Conservation (phyloP, 2,329 filamentous ascomycete genomes). For the Exophiala sideris region DNA sequence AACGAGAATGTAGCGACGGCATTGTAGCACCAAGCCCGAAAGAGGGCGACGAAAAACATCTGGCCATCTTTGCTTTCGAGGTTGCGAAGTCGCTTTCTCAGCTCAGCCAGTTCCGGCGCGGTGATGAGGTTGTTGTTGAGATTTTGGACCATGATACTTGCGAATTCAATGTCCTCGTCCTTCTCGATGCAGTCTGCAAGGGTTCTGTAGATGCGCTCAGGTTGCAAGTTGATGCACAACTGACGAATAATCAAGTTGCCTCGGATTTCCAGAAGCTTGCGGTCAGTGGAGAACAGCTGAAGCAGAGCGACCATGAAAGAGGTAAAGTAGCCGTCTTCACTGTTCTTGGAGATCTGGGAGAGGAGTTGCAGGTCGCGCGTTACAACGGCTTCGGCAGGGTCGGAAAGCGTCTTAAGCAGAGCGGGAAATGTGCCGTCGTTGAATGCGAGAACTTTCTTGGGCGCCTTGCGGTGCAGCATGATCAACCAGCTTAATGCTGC, state of each 20-base stretch:
- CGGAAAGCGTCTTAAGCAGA: conserved; percentile 90
- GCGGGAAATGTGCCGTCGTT: conserved; percentile 97
- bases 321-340: conserved; percentile 94
- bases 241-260: conserved; percentile 97
- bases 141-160: conserved; percentile 99
- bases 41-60: conserved; percentile 88
- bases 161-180: conserved; percentile 96
- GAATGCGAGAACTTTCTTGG: conserved; percentile 86
- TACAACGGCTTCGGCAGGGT: conserved; percentile 91
- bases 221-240: conserved; percentile 85
- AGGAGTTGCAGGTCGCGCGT: conserved; percentile 89
- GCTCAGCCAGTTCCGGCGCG: conserved; percentile 84
- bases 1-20: conserved; percentile 96
- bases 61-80: conserved; percentile 93
- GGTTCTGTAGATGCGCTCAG: conserved; percentile 92
- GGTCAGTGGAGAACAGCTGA: conserved; percentile 91
- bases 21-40: conserved; percentile 97
- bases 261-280: conserved; percentile 82
- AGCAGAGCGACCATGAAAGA: conserved; percentile 97
- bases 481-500: conserved; percentile 94
- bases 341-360: conserved; percentile 94
- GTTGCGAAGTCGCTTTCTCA: conserved; percentile 85
- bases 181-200: conserved; percentile 95
- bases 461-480: conserved; percentile 94
- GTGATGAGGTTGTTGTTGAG: conserved; percentile 99